Evolutionary conservation across 2,329 filamentous ascomycete species (phyloP), one percentile per base, ranked within the genome.

Genomic region (Xylariomycetidae sp.): DNA sequence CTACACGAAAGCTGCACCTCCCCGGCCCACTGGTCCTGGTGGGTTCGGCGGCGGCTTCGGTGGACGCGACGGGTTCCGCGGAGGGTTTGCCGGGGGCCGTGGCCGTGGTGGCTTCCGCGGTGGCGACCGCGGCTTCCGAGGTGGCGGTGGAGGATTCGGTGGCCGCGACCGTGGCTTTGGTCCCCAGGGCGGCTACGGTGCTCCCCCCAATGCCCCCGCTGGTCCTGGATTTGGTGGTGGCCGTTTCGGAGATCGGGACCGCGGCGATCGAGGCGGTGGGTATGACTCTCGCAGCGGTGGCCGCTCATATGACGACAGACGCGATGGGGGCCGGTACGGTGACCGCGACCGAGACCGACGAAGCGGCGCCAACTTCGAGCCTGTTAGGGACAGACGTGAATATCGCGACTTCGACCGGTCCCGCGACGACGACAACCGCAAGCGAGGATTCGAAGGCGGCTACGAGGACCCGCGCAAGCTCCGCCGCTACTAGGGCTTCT

Each of bases 1-100:
- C 44, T 96, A 96, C 62, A 96, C 90, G 37, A 93, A 90, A 61
- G 77, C 81, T 12, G 70, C 79, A 44, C 75, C 82, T 31, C 70
- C 82, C 22, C 78, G 86, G 33, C 86, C 86, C 28, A 69, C 73
- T 43, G 82, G 72, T n/a, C 71, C 73, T 14, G 74, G 74, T 28
- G 70, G 67, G 10, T 76, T 74, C 31, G 74, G 73, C 39, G 74
- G 72, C 15, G 72, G 62, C 8, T 65, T 70, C 10, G 68, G 72
- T 38, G 70, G 74, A 35, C 76, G 74, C 19, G 69, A 74, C 37
- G 76, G 76, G 38, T 71, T 71, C 40, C 63, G 69, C 26, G 67
- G 70, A 34, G 72, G 72, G n/a, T 64, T 68, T 53, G 56, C 68
- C 24, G 69, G 68, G 25, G 65, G 65, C 26, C 64, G 69, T 45